These are phyloP conservation scores for Datura wrightii DNA, from an alignment of 257 asterid species.

Conservation along the genomic window DNA sequence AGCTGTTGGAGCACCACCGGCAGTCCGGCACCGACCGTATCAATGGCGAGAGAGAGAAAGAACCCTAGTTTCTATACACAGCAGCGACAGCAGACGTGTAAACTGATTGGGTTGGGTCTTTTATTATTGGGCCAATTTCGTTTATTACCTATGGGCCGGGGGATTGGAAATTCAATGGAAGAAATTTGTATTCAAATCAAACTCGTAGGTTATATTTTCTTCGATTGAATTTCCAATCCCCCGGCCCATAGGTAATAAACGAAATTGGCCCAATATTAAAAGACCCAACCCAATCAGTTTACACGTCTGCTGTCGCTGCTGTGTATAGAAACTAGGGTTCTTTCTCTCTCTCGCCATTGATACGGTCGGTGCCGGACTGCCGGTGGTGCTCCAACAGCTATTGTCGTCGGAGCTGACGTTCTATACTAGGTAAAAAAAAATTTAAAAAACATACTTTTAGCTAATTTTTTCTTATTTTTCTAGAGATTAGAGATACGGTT, in stretches of 20 bases:
- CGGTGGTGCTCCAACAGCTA: background rate
- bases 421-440: background rate
- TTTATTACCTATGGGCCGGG: background rate
- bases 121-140: background rate
- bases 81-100: background rate
- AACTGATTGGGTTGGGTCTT: background rate
- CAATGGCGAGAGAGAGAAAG: background rate
- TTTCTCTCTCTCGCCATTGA: background rate
- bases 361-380: background rate
- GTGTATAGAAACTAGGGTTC: background rate
- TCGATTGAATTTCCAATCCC: background rate
- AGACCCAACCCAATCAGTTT: background rate
- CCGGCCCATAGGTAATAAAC: background rate
- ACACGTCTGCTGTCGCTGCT: background rate
- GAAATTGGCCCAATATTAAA: background rate
- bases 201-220: too few species aligned
- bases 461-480: background rate
- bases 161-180: background rate
- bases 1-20: background rate
- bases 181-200: background rate
- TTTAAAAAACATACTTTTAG: too few species aligned
- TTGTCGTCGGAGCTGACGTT: background rate
- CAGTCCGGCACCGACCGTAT: background rate
- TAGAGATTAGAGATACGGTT: background rate
- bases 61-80: background rate